Evolutionary conservation across 306 rosid genomes (phyloP).

Genomic region (Quercus suber): DNA sequence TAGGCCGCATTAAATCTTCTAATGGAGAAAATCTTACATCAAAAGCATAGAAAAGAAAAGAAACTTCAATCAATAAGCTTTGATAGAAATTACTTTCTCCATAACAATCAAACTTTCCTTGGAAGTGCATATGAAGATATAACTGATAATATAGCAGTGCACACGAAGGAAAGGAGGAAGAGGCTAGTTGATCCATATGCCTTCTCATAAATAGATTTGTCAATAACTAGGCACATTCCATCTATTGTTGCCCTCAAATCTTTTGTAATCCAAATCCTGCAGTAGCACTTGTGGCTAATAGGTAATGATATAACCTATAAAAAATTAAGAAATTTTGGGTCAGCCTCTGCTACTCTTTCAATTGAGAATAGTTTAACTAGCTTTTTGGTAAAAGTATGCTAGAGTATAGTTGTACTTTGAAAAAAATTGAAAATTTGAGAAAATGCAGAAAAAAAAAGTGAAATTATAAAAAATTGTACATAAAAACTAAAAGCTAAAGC

Average conservation of each 20-base stretch:
- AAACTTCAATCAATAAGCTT: too few species aligned
- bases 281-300: slow-evolving; percentile 16
- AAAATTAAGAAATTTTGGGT: background rate
- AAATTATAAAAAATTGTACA: too few species aligned
- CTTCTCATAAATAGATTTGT: background rate
- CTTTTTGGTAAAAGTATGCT: too few species aligned
- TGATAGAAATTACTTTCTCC: too few species aligned
- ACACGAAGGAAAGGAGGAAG: slow-evolving; percentile 21
- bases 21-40: too few species aligned
- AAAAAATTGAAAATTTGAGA: background rate
- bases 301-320: slow-evolving; percentile 12
- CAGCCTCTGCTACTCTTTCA: background rate
- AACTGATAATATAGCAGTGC: slow-evolving; percentile 11
- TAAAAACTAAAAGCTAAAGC: too few species aligned
- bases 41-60: too few species aligned
- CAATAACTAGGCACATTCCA: too few species aligned
- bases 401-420: too few species aligned
- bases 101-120: background rate
- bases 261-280: slow-evolving; percentile 27
- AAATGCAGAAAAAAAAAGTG: background rate
- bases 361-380: too few species aligned
- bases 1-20: too few species aligned
- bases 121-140: slow-evolving; percentile 31
- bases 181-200: background rate
- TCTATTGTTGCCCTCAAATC: background rate